Percentiles rank a stretch among this genome's conserved stretches.
These are phyloP conservation scores for Avena sativa DNA, from an alignment of 176 grass and related monocot genomes.

Conservation along the genomic window DNA sequence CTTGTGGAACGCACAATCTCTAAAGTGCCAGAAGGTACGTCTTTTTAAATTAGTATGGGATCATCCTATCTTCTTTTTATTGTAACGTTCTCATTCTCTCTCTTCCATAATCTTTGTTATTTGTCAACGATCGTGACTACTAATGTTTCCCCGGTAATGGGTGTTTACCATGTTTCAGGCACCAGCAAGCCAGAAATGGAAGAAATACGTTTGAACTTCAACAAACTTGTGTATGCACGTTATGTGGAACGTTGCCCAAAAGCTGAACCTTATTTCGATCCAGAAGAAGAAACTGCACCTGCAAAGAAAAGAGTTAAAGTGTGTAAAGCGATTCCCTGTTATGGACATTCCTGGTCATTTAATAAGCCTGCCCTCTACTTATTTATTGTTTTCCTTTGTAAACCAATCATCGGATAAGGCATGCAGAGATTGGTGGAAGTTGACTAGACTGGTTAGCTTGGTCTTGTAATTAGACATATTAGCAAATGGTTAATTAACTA, in stretches of 20 bases:
- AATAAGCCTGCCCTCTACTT: not conserved
- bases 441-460: slow-evolving; percentile 16
- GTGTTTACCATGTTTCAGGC: slow-evolving; percentile 41
- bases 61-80: slow-evolving; percentile 25
- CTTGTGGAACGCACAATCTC: slow-evolving; percentile 61
- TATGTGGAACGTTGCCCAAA: slow-evolving; percentile 89
- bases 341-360: slow-evolving; percentile 29
- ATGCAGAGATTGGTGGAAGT: slow-evolving; percentile 24
- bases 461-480: slow-evolving; percentile 7
- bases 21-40: slow-evolving; percentile 48
- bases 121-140: slow-evolving; percentile 4
- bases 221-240: slow-evolving; percentile 63
- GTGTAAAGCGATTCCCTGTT: slow-evolving; percentile 38
- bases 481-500: not conserved
- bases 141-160: slow-evolving; percentile 28
- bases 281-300: slow-evolving; percentile 58
- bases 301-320: slow-evolving; percentile 80
- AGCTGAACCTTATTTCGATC: slow-evolving; percentile 73
- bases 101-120: slow-evolving; percentile 23
- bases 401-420: not conserved
- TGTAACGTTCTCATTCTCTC: slow-evolving; percentile 3
- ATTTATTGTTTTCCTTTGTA: slow-evolving; percentile 26
- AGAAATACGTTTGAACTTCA: slow-evolving; percentile 65
- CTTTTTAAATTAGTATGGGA: slow-evolving; percentile 35
- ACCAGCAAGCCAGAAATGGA: slow-evolving; percentile 39